Percentiles rank a stretch among this genome's conserved stretches.
Conservation (phyloP, 2,329 filamentous ascomycete genomes). For the Coleophoma crateriformis region DNA sequence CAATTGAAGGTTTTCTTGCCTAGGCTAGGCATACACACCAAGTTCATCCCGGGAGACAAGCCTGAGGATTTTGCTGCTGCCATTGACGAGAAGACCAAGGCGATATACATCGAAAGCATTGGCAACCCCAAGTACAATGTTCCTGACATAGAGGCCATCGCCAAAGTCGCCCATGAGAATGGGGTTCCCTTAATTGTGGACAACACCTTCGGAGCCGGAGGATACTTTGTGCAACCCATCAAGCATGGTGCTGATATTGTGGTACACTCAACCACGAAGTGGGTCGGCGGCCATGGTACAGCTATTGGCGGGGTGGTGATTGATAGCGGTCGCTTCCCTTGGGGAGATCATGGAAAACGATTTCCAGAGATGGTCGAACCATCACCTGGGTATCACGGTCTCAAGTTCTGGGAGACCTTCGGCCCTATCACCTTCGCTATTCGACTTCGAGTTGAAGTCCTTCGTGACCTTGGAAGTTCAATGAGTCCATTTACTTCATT, state of each 20-base stretch:
- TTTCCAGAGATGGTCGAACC: conserved; percentile 94
- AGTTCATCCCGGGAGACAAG: conserved; percentile 79
- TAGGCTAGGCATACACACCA: conserved; percentile 80
- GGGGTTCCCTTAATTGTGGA: conserved; percentile 59
- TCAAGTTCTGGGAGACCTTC: conserved; percentile 93
- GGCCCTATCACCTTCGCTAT: conserved; percentile 78
- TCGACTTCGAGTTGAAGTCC: conserved; percentile 80
- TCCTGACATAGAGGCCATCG: conserved; percentile 84
- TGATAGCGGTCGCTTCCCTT: conserved; percentile 90
- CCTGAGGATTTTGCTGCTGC: conserved; percentile 71
- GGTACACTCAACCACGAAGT: conserved; percentile 92
- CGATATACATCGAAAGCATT: conserved; percentile 86
- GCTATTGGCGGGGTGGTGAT: conserved; percentile 84
- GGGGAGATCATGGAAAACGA: conserved; percentile 74
- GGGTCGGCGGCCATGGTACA: conserved; percentile 94
- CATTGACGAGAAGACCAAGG: conserved; percentile 92
- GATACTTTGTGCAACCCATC: conserved; percentile 82
- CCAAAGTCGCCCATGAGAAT: conserved; percentile 67
- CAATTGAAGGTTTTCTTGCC: conserved; percentile 90
- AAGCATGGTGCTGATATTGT: conserved; percentile 91
- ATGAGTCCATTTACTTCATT: conserved; percentile 91
- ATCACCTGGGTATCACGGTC: conserved; percentile 82
- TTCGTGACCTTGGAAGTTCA: conserved; percentile 77
- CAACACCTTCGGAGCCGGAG: conserved; percentile 93
- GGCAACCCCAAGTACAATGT: conserved; percentile 93